phyloP scores from a whole-genome alignment of 768 basidiomycete genomes.

The Lentinula edodes region DNA sequence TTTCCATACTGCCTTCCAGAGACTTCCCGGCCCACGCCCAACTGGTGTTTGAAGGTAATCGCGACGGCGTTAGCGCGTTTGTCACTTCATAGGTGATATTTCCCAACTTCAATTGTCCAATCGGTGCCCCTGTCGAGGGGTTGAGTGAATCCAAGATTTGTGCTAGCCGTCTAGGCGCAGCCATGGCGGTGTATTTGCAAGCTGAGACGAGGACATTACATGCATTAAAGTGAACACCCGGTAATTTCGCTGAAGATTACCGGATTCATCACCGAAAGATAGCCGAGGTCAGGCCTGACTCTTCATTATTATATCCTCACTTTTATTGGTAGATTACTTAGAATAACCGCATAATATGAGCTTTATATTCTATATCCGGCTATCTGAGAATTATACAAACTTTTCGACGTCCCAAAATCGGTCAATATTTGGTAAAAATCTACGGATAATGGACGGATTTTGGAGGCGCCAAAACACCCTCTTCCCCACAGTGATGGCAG shows the following conservation, averaged over 20 bases:
- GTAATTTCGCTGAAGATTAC: neutral
- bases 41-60: constrained; percentile 36
- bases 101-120: constrained; percentile 55
- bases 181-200: neutral
- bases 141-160: constrained; percentile 40
- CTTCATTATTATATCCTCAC: too few relatives aligned
- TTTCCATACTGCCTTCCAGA: neutral
- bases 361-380: too few relatives aligned
- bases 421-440: too few relatives aligned
- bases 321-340: too few relatives aligned
- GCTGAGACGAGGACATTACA: neutral
- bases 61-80: constrained; percentile 37
- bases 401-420: too few relatives aligned
- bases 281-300: neutral
- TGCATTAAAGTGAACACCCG: neutral
- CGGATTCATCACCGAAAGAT: neutral
- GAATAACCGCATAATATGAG: too few relatives aligned
- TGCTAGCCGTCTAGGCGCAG: constrained; percentile 37
- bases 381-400: too few relatives aligned
- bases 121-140: constrained; percentile 26
- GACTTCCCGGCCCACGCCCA: constrained; percentile 10
- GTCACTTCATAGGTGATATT: constrained; percentile 53
- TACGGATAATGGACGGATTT: too few relatives aligned
- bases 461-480: too few relatives aligned
- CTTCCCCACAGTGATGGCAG: too few relatives aligned